These are phyloP conservation scores for Achaetomium macrosporum DNA, from an alignment of 2,329 filamentous ascomycete genomes.

Conservation along the genomic window DNA sequence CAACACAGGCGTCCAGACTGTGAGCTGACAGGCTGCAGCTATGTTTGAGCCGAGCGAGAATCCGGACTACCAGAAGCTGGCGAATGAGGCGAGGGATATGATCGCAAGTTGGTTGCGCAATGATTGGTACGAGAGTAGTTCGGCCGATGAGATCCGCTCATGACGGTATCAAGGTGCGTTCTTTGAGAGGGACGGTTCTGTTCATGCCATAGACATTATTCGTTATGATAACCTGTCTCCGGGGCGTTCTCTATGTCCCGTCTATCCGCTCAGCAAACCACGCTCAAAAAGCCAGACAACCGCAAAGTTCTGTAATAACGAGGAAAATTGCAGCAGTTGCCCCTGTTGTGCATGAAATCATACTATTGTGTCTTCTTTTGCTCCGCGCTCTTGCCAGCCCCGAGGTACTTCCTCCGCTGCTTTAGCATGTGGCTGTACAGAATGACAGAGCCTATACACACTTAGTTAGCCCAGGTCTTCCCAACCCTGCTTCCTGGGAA, in stretches of 20 bases:
- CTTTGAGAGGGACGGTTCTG: not conserved
- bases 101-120: slow-evolving; percentile 60
- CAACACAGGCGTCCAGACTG: not conserved
- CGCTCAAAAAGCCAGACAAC: not conserved
- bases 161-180: not conserved
- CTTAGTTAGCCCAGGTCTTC: slow-evolving; percentile 1
- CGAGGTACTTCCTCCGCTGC: slow-evolving; percentile 64
- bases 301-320: not conserved
- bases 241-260: slow-evolving; percentile 2
- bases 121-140: slow-evolving; percentile 60
- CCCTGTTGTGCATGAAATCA: not conserved
- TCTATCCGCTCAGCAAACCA: not conserved
- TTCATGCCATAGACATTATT: slow-evolving; percentile 3
- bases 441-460: slow-evolving; percentile 56
- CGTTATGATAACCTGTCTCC: not conserved
- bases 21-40: slow-evolving; percentile 33
- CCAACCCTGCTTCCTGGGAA: not conserved
- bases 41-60: slow-evolving; percentile 73
- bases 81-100: slow-evolving; percentile 58
- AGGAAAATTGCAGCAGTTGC: not conserved
- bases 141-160: slow-evolving; percentile 28
- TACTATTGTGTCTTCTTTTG: slow-evolving; percentile 37
- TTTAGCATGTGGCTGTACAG: slow-evolving; percentile 93
- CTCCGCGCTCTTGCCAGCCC: slow-evolving; percentile 47
- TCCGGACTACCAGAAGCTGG: slow-evolving; percentile 63